Base-by-base conservation (phyloP, 2,329 filamentous ascomycete genomes). In the Nannizziopsis barbatae region DNA sequence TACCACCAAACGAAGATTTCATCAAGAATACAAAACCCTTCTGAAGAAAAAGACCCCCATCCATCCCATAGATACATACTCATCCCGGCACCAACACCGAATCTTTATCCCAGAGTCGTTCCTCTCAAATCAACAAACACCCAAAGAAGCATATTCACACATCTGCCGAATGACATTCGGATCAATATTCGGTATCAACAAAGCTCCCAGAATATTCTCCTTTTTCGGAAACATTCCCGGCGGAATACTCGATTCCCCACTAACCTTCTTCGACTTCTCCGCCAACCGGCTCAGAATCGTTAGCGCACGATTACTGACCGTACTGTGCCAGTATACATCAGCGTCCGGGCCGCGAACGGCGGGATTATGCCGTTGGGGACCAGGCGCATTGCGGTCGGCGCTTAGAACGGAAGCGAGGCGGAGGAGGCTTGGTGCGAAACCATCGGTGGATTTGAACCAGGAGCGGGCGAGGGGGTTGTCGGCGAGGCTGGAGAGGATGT, bases 371-470 rank as follows among this genome's bases (percentile, higher is more conserved):
- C 65, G 67, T 32, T 61, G 56, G 10, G 44, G 62, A 5, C 71
- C 67, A 17, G 70, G 67, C 31, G 71, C 70, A 48, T 81, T 76
- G 54, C 75, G 79, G 57, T 82, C 75, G 5, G 73, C 73, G 53
- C 81, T 84, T 2, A 95, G 72, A 3, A 85, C 74, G 51, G 83
- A 81, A 0, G 89, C 78, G 17, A 95, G 73, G 17, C 81, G 77
- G 49, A 90, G 77, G 6, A 96, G 74, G 57, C 83, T 89, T 50
- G 84, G 79, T 1, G 86, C 83, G 64, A 95, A 92, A 0, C 85
- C 86, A 57, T 93, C 88, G 37, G 83, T 80, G 2, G 85, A 87
- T 35, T 82, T 79, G 6, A 96, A 75, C 89, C 92, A 96, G 0
- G 77, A 73, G 49, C 79, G 79, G 3, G 89, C 83, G 6, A 95